phyloP scores from a whole-genome alignment of 495 filamentous ascomycete species.

The Gamarada debralockiae region DNA sequence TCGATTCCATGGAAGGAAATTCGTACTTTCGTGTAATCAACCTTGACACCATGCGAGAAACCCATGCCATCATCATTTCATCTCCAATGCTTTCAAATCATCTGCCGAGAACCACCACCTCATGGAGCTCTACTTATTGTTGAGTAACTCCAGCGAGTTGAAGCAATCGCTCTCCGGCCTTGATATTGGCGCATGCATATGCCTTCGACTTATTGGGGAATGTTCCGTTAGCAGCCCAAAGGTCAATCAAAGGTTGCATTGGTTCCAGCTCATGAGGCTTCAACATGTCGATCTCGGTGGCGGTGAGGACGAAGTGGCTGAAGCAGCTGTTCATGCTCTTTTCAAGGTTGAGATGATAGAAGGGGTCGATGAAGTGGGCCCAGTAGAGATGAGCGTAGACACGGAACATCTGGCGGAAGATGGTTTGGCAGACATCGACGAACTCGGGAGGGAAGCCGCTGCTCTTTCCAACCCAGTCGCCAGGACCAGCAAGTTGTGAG shows the following conservation, averaged over 20 bases:
- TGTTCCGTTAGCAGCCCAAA: constrained; percentile 81
- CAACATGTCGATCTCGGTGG: constrained; percentile 77
- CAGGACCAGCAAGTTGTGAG: constrained; percentile 43
- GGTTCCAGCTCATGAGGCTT: constrained; percentile 83
- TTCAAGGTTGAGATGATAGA: constrained; percentile 78
- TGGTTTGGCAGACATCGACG: constrained; percentile 79
- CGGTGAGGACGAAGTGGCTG: constrained; percentile 86
- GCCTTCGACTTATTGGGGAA: constrained; percentile 69
- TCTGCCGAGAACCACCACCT: constrained; percentile 6
- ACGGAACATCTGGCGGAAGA: constrained; percentile 96
- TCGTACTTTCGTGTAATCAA: not conserved
- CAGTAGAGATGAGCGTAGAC: constrained; percentile 92
- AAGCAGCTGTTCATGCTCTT: constrained; percentile 94
- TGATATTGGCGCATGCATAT: constrained; percentile 49
- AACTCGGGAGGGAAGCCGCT: constrained; percentile 87
- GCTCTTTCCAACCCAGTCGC: constrained; percentile 80
- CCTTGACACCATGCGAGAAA: not conserved
- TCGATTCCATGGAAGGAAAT: constrained; percentile 14
- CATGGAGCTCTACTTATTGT: not conserved
- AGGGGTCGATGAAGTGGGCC: constrained; percentile 75
- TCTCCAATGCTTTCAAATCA: constrained; percentile 4
- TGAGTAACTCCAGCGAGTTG: constrained; percentile 8
- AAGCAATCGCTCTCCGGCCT: constrained; percentile 23
- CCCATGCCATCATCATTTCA: constrained; percentile 12
- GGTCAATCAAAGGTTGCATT: constrained; percentile 87